phyloP scores from a whole-genome alignment of 306 rosid genomes.

The Hippophae tibetana region DNA sequence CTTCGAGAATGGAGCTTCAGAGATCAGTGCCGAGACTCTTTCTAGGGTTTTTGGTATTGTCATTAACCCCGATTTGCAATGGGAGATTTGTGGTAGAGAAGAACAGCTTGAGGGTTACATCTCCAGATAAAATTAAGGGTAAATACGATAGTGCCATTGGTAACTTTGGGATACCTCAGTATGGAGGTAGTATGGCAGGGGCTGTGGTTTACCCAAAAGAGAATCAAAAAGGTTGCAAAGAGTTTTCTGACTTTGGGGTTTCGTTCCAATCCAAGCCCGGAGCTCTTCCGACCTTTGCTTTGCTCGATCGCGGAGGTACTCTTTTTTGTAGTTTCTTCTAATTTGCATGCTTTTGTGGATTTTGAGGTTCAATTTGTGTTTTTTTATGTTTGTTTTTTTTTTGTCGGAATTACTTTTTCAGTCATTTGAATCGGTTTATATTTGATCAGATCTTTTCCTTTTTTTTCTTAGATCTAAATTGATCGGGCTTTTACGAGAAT shows the following conservation, averaged over 20 bases:
- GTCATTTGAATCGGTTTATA: no score
- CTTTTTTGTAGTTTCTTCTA: constrained; percentile 1
- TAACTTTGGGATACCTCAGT: constrained; percentile 95
- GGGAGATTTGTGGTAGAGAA: constrained; percentile 94
- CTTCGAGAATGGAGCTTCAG: constrained; percentile 50
- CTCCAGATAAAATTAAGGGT: constrained; percentile 79
- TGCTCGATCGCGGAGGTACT: constrained; percentile 95
- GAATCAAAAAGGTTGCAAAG: constrained; percentile 77
- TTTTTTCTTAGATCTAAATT: no score
- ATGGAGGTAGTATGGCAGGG: constrained; percentile 98
- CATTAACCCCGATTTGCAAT: constrained; percentile 30
- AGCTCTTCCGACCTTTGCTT: constrained; percentile 77
- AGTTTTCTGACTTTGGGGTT: constrained; percentile 60
- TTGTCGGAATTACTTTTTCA: no score
- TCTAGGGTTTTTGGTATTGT: constrained; percentile 65
- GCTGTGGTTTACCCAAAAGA: constrained; percentile 71
- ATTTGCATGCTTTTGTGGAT: constrained; percentile 9
- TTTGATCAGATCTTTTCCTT: no score
- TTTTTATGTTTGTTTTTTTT: no score
- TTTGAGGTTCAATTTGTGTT: not conserved
- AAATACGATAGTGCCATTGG: constrained; percentile 88
- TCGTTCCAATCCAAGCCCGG: constrained; percentile 68
- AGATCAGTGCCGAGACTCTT: constrained; percentile 31
- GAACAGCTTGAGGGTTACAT: constrained; percentile 85
- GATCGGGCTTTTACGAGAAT: no score